A percentile compares a stretch with the other conserved stretches of the same genome.
Evolutionary conservation across 2,329 filamentous ascomycete species (phyloP).

Genomic region (Penicillium sp.): DNA sequence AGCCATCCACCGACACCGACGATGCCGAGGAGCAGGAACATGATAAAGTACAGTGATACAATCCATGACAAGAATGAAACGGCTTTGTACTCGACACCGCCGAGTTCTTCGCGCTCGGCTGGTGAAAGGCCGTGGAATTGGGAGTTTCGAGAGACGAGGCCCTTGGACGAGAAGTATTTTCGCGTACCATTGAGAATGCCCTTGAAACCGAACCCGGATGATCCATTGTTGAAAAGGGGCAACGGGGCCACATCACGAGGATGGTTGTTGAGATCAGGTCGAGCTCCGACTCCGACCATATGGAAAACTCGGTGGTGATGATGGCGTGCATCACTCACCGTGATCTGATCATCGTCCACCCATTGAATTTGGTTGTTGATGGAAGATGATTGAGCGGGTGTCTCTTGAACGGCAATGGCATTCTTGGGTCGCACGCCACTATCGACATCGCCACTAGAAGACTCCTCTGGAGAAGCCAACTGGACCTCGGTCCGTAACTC

Average conservation of each 20-base stretch:
- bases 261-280: conserved; percentile 33
- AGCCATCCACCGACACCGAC: conserved; percentile 48
- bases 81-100: conserved; percentile 44
- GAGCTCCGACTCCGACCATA: conserved; percentile 36
- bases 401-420: conserved; percentile 1
- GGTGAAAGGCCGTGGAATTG: conserved; percentile 47
- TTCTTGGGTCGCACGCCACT: conserved; percentile 2
- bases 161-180: conserved; percentile 31
- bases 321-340: conserved; percentile 19
- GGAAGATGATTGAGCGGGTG: background rate
- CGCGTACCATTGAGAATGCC: conserved; percentile 26
- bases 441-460: background rate
- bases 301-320: conserved; percentile 30
- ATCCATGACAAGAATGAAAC: conserved; percentile 34
- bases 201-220: conserved; percentile 19
- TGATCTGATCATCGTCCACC: conserved; percentile 32
- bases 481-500: conserved; percentile 2
- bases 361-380: conserved; percentile 21
- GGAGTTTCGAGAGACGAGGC: conserved; percentile 44
- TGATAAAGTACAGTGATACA: conserved; percentile 45
- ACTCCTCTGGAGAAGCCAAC: background rate
- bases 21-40: conserved; percentile 46
- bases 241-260: conserved; percentile 28
- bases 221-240: conserved; percentile 16
- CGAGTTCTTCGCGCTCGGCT: conserved; percentile 41